Evolutionary conservation across 768 basidiomycete genomes (phyloP), one percentile per base, ranked within the genome.

Genomic region (Strobilomyces confusus): DNA sequence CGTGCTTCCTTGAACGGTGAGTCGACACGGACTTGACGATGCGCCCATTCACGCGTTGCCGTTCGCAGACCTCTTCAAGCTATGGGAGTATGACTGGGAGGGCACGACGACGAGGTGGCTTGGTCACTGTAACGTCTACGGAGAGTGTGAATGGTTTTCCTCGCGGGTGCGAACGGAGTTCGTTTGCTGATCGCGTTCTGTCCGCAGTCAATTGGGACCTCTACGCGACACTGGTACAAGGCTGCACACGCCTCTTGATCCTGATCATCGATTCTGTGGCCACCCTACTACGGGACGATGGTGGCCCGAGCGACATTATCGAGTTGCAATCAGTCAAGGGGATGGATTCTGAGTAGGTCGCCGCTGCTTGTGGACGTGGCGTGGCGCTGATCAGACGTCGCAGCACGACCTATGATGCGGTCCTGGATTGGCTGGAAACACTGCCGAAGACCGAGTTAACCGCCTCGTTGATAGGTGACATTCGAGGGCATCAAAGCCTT

Each of bases 201-300:
- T 34, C 9, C 45, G 20, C 44, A 87, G 84, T 82, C 59, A 72
- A 83, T 54, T 87, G 85, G 84, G 64, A 62, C 33, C 67, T 83
- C 23, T 81, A 80, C 53, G 72, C 69, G 30, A 71, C 72, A 48
- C 56, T 82, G 9, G 58, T 84, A 0, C 73, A 78, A 52, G 67
- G 67, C 12, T 69, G 71, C 6, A 59, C 78, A 15, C 60, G 54
- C 1, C 58, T 82, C 12, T 63, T 84, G 33, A 79, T 78, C 56
- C 65, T 59, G 23, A 63, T 74, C 25, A 58, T 71, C 42, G 51
- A 59, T 41, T 59, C 66, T 44, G 59, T 73, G 48, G 55, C 58
- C 13, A 47, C 57, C 12, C 58, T 80, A 6, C 51, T 76, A 20
- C 57, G 50, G n/a, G 61, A 60, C 2, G 52, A 64, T 20, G 66